Percentiles rank a stretch among this genome's conserved stretches.
Conservation (phyloP, 208 protist genomes). For the Crithidia acanthocephali region DNA sequence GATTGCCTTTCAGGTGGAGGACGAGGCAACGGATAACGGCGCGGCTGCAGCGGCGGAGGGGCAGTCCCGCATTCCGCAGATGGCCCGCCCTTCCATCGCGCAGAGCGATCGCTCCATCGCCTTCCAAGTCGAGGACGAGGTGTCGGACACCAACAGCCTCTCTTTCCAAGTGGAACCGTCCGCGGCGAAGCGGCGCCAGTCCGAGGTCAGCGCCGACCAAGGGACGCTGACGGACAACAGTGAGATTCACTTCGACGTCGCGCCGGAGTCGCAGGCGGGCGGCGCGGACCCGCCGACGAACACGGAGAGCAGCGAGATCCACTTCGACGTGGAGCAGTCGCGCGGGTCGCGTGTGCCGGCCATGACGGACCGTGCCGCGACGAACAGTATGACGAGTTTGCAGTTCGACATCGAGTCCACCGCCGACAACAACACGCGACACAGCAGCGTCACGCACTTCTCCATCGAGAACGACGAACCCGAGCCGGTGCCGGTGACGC, state of each 20-base stretch:
- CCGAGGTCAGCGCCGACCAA: background rate
- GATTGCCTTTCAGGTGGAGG: conserved; percentile 8
- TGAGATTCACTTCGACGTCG: conserved; percentile 25
- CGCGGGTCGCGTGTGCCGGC: conserved; percentile 10
- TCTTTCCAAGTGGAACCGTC: conserved; percentile 28
- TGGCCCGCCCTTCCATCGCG: conserved; percentile 7
- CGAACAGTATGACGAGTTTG: conserved; percentile 12
- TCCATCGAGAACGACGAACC: conserved; percentile 18
- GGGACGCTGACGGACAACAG: conserved; percentile 14
- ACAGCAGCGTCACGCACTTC: conserved; percentile 33
- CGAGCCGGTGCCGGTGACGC: conserved; percentile 3
- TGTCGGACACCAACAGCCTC: conserved; percentile 16
- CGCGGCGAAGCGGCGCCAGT: background rate
- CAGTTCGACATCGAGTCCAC: conserved; percentile 30
- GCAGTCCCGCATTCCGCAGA: background rate
- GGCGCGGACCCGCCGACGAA: background rate
- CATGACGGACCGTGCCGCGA: background rate
- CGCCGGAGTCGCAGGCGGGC: conserved; percentile 8
- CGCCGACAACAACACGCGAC: conserved; percentile 1
- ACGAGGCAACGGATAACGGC: background rate
- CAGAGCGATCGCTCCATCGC: conserved; percentile 24
- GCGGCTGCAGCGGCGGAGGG: background rate
- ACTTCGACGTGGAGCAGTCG: conserved; percentile 20
- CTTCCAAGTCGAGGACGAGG: conserved; percentile 16
- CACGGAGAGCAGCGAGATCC: conserved; percentile 20